These are phyloP conservation scores for Cardiospermum halicacabum DNA, from an alignment of 345 rosid species.

Conservation along the genomic window DNA sequence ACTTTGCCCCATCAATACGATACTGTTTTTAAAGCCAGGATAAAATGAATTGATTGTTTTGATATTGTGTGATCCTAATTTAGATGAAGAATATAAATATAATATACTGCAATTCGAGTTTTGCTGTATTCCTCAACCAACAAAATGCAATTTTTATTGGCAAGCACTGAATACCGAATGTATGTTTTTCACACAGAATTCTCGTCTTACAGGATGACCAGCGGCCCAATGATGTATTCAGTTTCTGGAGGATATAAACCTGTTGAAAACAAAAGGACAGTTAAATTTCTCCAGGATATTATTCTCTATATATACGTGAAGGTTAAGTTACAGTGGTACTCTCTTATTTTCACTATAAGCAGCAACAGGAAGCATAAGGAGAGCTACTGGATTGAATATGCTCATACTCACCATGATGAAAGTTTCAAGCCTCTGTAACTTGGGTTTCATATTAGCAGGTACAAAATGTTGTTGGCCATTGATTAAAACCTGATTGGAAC, in stretches of 20 bases:
- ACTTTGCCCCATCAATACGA: neutral
- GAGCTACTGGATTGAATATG: neutral
- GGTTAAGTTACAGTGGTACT: neutral
- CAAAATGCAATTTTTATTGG: no score
- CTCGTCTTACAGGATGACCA: no score
- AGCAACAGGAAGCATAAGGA: neutral
- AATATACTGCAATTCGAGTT: no score
- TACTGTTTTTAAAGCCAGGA: neutral
- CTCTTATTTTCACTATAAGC: neutral
- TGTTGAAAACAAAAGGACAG: slow-evolving; percentile 25
- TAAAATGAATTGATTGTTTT: slow-evolving; percentile 13
- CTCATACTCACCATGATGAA: slow-evolving; percentile 65
- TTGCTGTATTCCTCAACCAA: no score
- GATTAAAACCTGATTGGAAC: slow-evolving; percentile 64
- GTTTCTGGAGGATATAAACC: no score
- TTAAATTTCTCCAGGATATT: neutral
- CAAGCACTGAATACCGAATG: no score
- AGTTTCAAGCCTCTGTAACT: slow-evolving; percentile 72
- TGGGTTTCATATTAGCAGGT: slow-evolving; percentile 64
- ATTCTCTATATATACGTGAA: neutral
- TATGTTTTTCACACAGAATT: no score
- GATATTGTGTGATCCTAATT: slow-evolving; percentile 27
- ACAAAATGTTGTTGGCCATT: slow-evolving; percentile 86
- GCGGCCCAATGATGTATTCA: no score
- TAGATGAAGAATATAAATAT: no score